phyloP scores from a whole-genome alignment of 176 grass and related monocot genomes.

The Carex pumila region DNA sequence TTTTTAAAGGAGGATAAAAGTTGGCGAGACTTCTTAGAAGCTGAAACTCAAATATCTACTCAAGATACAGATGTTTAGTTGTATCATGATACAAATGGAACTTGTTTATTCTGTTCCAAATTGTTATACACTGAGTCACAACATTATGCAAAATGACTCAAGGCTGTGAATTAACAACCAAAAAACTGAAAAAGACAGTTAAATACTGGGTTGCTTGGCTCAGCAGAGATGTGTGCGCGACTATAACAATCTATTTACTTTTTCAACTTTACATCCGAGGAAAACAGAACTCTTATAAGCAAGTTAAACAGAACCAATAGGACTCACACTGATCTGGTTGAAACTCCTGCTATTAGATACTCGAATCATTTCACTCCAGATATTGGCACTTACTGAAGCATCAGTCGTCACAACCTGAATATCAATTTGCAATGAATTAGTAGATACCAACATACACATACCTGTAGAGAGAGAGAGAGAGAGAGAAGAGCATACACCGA shows the following conservation, averaged over 20 bases:
- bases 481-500: constrained; percentile 47
- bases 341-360: constrained; percentile 87
- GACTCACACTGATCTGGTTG: constrained; percentile 94
- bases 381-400: constrained; percentile 56
- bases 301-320: not conserved
- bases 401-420: constrained; percentile 91
- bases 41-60: not conserved
- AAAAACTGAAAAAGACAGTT: not conserved
- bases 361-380: constrained; percentile 89
- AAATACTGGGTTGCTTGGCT: not conserved
- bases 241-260: not conserved
- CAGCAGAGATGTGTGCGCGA: not conserved
- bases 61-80: not conserved
- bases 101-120: not conserved
- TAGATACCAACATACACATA: not conserved
- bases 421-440: constrained; percentile 18
- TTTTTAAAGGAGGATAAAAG: too few relatives aligned
- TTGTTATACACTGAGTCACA: not conserved
- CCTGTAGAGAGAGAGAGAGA: not conserved
- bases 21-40: not conserved
- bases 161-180: not conserved
- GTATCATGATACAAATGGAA: not conserved
- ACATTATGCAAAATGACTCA: not conserved
- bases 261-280: not conserved
- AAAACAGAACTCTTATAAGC: not conserved